Percentiles rank a stretch among this genome's conserved stretches.
phyloP scores from a whole-genome alignment of 352 stramenopile genomes.

The Thalassiosira mediterranea region DNA sequence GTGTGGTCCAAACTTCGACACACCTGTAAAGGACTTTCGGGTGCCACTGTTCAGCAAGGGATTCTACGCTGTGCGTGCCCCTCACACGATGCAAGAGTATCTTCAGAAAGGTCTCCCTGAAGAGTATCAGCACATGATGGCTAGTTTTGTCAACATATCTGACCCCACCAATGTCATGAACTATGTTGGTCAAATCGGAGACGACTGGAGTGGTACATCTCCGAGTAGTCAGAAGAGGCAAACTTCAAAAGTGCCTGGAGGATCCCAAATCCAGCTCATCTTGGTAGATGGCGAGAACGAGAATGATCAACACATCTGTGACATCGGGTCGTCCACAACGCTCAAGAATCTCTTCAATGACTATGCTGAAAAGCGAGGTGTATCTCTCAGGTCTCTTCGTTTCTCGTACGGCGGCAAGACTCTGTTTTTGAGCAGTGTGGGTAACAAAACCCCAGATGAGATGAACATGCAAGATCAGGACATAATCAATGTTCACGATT shows the following conservation, averaged over 20 bases:
- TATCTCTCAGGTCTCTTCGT: conserved; percentile 16
- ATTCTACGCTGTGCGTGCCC: conserved; percentile 18
- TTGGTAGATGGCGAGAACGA: conserved; percentile 5
- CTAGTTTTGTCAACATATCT: neutral
- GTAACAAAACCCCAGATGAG: conserved; percentile 14
- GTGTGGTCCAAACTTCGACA: neutral
- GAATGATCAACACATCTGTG: neutral
- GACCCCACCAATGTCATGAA: neutral
- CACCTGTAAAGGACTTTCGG: neutral
- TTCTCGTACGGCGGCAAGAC: conserved; percentile 30
- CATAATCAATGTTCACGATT: conserved; percentile 17
- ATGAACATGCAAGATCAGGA: conserved; percentile 19
- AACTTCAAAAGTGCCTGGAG: neutral
- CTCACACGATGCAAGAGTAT: conserved; percentile 19
- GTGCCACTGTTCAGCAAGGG: conserved; percentile 37
- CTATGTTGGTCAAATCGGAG: conserved; percentile 43
- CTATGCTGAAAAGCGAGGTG: conserved; percentile 20
- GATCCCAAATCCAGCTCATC: conserved; percentile 7
- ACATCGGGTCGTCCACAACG: conserved; percentile 9
- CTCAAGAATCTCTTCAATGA: conserved; percentile 33
- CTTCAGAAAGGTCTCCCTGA: conserved; percentile 20
- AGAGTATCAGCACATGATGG: conserved; percentile 19
- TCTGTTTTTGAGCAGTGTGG: conserved; percentile 24
- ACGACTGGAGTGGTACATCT: conserved; percentile 25
- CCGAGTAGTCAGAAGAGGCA: neutral